Conservation (phyloP, 1,139 yeast genomes). For the Candida smagusa region DNA sequence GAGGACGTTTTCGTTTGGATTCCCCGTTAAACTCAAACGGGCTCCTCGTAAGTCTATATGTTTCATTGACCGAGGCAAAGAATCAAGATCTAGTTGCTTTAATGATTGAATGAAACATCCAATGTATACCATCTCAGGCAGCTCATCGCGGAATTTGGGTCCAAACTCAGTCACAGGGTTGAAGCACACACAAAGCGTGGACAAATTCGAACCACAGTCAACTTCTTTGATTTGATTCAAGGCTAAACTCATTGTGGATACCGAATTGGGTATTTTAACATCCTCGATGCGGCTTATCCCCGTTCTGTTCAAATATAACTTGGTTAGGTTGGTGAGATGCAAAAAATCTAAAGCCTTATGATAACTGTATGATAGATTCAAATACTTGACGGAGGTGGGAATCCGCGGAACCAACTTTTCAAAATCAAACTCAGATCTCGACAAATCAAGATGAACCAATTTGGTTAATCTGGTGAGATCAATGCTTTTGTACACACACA, state of each 20-base stretch:
- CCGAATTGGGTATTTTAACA: not conserved
- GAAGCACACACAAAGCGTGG: constrained; percentile 1
- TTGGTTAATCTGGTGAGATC: not conserved
- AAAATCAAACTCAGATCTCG: not conserved
- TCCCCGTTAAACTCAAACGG: not conserved
- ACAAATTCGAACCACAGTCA: constrained; percentile 1
- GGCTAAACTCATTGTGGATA: not conserved
- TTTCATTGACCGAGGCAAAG: not conserved
- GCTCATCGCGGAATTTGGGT: not conserved
- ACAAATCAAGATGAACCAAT: not conserved
- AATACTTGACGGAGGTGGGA: not conserved
- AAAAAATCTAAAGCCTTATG: not conserved
- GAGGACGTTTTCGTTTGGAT: not conserved
- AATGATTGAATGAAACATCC: constrained; percentile 2
- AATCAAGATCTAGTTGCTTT: not conserved
- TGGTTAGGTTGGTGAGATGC: constrained; percentile 1
- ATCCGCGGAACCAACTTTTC: not conserved
- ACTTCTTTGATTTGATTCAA: not conserved
- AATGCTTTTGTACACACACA: not conserved
- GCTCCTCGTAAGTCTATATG: not conserved
- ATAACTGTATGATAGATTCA: not conserved
- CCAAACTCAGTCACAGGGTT: constrained; percentile 1
- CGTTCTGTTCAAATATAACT: not conserved
- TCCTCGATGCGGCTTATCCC: not conserved
- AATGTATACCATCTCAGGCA: constrained; percentile 3